phyloP scores from a whole-genome alignment of 495 filamentous ascomycete species.

The Antarctomyces pellizariae region DNA sequence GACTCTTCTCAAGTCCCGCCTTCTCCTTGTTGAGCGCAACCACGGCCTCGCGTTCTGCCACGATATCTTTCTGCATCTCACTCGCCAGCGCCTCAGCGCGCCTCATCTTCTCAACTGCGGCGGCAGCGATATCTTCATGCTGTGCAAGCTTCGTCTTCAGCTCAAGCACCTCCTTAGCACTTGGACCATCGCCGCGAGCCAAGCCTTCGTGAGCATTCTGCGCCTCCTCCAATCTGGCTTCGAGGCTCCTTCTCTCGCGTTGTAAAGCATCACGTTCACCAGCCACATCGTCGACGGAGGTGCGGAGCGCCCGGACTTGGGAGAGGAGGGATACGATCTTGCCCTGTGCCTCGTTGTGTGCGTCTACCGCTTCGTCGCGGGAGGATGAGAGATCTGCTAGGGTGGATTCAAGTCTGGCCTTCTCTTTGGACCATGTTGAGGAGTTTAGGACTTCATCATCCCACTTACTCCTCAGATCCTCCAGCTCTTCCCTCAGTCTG shows the following conservation, averaged over 20 bases:
- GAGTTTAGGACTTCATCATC: constrained; percentile 96
- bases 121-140: constrained; percentile 79
- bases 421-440: constrained; percentile 97
- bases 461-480: constrained; percentile 90
- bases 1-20: constrained; percentile 63
- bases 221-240: constrained; percentile 70
- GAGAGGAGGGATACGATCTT: constrained; percentile 76
- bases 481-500: constrained; percentile 75
- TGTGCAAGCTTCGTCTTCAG: constrained; percentile 78
- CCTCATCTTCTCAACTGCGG: constrained; percentile 95
- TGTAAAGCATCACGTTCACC: constrained; percentile 66
- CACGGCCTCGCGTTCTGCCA: constrained; percentile 66
- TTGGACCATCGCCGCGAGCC: constrained; percentile 63
- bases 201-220: constrained; percentile 83
- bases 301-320: constrained; percentile 71
- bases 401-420: constrained; percentile 72
- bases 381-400: constrained; percentile 75
- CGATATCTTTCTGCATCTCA: constrained; percentile 88
- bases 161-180: constrained; percentile 74
- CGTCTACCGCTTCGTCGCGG: constrained; percentile 74
- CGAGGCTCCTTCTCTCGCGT: constrained; percentile 77
- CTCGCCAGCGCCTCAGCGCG: constrained; percentile 69
- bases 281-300: constrained; percentile 63
- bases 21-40: constrained; percentile 81
- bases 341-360: constrained; percentile 85